A percentile compares a stretch with the other conserved stretches of the same genome.
These are phyloP conservation scores for Oryza glaberrima DNA, from an alignment of 176 grass and related monocot genomes.

Conservation along the genomic window DNA sequence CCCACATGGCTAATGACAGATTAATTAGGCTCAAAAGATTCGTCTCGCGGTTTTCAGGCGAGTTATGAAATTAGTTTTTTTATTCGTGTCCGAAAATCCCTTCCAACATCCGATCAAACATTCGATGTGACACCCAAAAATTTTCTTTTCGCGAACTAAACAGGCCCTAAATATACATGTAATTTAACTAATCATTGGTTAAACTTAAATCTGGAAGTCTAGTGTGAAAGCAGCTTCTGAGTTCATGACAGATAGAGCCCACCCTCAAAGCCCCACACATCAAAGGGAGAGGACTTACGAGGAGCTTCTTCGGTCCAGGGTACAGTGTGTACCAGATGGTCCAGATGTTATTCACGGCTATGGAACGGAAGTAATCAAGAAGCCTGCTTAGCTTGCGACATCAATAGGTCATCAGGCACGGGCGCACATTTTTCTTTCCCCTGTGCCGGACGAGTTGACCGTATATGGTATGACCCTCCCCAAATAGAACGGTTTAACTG, in stretches of 20 bases:
- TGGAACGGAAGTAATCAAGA: not conserved
- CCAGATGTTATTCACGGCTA: not conserved
- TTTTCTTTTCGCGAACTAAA: too few species aligned
- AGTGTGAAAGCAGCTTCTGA: not conserved
- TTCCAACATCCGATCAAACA: too few species aligned
- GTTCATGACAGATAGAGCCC: too few species aligned
- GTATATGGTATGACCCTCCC: conserved; percentile 17
- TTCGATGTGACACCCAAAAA: too few species aligned
- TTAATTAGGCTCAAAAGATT: too few species aligned
- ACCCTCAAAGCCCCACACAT: too few species aligned
- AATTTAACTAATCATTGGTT: not conserved
- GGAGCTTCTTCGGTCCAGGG: not conserved
- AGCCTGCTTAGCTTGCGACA: not conserved
- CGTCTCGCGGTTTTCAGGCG: too few species aligned
- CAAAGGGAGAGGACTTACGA: too few species aligned
- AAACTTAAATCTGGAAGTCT: not conserved
- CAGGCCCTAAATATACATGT: not conserved
- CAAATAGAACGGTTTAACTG: conserved; percentile 31
- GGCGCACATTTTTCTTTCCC: not conserved
- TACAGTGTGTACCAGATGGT: not conserved
- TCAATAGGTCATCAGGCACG: conserved; percentile 47
- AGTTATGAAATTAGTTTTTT: too few species aligned
- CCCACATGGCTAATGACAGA: too few species aligned
- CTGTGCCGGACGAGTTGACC: conserved; percentile 33
- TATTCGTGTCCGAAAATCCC: too few species aligned